A percentile compares a stretch with the other conserved stretches of the same genome.
Conservation (phyloP, 1,139 yeast species). For the Magnusiomyces suaveolens region DNA sequence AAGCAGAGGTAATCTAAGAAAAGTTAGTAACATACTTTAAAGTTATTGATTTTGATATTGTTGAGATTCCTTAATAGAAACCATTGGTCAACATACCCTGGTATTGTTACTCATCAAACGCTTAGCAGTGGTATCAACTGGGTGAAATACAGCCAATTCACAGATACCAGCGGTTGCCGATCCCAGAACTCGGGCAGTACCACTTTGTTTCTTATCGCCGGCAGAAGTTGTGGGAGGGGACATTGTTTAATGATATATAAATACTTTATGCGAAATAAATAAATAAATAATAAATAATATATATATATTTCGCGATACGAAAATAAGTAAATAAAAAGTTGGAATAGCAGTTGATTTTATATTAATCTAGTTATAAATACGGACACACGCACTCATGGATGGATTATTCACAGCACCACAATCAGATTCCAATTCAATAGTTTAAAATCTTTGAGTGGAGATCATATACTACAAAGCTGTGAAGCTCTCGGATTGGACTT, state of each 20-base stretch:
- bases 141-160: constrained; percentile 95
- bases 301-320: no score
- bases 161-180: constrained; percentile 97
- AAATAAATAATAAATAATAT: no score
- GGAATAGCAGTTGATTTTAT: no score
- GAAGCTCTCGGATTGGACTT: no score
- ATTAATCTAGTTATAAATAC: no score
- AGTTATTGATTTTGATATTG: background rate
- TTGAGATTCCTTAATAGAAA: no score
- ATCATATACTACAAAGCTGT: no score
- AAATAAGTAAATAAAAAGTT: no score
- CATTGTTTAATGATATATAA: constrained; percentile 29
- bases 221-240: constrained; percentile 36
- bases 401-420: no score
- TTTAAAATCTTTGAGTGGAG: no score
- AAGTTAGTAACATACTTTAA: background rate
- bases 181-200: constrained; percentile 82
- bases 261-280: background rate
- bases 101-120: constrained; percentile 95
- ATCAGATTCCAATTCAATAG: no score
- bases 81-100: constrained; percentile 33
- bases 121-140: constrained; percentile 96
- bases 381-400: no score
- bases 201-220: constrained; percentile 78
- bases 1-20: constrained; percentile 42